Conservation (phyloP, 352 stramenopile genomes). For the Thraustotheca clavata region DNA sequence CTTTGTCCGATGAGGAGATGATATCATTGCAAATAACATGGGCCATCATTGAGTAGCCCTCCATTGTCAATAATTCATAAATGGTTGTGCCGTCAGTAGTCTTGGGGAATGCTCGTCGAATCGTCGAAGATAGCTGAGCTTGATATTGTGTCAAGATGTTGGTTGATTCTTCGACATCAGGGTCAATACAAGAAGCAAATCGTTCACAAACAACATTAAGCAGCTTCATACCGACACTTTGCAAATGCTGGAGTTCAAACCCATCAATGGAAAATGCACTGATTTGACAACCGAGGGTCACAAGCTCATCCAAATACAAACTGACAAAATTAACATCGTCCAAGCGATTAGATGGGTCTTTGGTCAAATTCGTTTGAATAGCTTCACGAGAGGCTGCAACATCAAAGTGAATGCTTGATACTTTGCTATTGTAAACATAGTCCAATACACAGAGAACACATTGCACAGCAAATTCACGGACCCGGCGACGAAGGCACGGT, state of each 20-base stretch:
- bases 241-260: conserved; percentile 69
- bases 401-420: conserved; percentile 60
- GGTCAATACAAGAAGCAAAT: conserved; percentile 50
- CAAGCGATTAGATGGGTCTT: background rate
- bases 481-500: conserved; percentile 59
- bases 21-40: conserved; percentile 14
- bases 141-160: conserved; percentile 74
- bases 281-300: conserved; percentile 73
- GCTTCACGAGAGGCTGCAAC: conserved; percentile 34
- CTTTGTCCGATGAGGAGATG: conserved; percentile 2
- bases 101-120: conserved; percentile 58
- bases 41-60: conserved; percentile 25
- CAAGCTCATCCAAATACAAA: conserved; percentile 84
- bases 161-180: conserved; percentile 45
- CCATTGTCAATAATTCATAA: conserved; percentile 56
- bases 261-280: conserved; percentile 57
- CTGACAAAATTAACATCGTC: conserved; percentile 54
- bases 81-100: conserved; percentile 25
- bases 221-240: conserved; percentile 55
- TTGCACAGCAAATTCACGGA: conserved; percentile 66
- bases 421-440: conserved; percentile 29
- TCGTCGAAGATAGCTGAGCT: conserved; percentile 68
- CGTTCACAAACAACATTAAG: conserved; percentile 54
- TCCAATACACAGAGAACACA: conserved; percentile 72
- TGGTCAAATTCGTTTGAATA: conserved; percentile 27